phyloP scores from a whole-genome alignment of 2,329 filamentous ascomycete genomes.

The Trichoderma koningiopsis region DNA sequence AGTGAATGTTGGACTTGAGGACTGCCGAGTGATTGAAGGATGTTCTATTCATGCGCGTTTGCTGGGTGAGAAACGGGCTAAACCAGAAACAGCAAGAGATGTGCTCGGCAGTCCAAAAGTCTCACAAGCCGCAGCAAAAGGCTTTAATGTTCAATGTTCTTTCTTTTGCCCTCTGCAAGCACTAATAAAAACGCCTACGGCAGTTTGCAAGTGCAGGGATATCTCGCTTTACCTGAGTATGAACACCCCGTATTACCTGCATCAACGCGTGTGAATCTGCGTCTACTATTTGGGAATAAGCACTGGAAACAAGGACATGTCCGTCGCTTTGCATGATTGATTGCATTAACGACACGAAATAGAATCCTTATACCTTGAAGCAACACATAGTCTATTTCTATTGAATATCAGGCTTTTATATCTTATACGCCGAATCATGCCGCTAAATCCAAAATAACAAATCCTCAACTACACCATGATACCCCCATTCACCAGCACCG shows the following conservation, averaged over 20 bases:
- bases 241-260: not conserved
- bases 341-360: no score
- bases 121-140: not conserved
- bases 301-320: not conserved
- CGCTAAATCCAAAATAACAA: not conserved
- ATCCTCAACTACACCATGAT: constrained; percentile 10
- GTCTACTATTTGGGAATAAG: not conserved
- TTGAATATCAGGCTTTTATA: not conserved
- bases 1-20: not conserved
- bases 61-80: not conserved
- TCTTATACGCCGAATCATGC: not conserved
- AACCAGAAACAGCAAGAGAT: not conserved
- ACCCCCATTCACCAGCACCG: constrained; percentile 30
- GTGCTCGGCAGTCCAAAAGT: not conserved
- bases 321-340: not conserved
- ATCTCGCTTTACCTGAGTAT: not conserved
- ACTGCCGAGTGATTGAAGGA: not conserved
- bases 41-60: constrained; percentile 1
- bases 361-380: not conserved
- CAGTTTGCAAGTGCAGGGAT: not conserved
- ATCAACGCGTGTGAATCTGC: not conserved
- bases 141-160: not conserved
- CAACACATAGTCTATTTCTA: not conserved
- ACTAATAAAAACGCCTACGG: not conserved
- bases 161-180: not conserved